A percentile compares a stretch with the other conserved stretches of the same genome.
These are phyloP conservation scores for Leucocoprinus sp. DNA, from an alignment of 768 basidiomycete species.

Conservation along the genomic window DNA sequence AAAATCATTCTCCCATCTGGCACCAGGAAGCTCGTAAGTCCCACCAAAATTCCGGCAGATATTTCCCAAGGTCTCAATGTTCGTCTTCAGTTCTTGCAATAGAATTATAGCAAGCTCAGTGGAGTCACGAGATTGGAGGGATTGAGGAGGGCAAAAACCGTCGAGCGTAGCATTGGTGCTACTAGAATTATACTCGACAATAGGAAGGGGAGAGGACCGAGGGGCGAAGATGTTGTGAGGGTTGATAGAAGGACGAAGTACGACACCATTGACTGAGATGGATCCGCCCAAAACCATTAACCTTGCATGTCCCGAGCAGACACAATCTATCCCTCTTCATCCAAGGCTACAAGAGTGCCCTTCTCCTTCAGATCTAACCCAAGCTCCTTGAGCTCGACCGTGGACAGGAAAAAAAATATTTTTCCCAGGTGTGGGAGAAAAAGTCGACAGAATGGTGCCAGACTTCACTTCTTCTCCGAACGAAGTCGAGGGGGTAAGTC, in stretches of 20 bases:
- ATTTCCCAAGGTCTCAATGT: constrained; percentile 57
- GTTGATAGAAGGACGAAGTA: constrained; percentile 30
- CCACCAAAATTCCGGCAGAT: not conserved
- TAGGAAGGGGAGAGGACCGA: constrained; percentile 67
- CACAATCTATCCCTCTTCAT: constrained; percentile 45
- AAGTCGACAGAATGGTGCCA: constrained; percentile 35
- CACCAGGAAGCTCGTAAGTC: not conserved
- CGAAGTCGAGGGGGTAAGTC: constrained; percentile 10
- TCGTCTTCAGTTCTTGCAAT: constrained; percentile 49
- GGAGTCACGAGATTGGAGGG: constrained; percentile 12
- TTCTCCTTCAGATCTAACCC: constrained; percentile 20
- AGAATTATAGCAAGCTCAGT: constrained; percentile 33
- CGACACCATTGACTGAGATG: constrained; percentile 50
- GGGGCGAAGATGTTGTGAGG: constrained; percentile 65
- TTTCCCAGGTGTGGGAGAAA: constrained; percentile 32
- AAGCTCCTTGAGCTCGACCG: constrained; percentile 22
- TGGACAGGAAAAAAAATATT: constrained; percentile 40
- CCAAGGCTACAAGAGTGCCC: constrained; percentile 36
- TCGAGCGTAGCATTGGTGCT: not conserved
- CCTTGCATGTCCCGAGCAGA: constrained; percentile 58
- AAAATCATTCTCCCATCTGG: too few relatives aligned
- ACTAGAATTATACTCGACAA: constrained; percentile 21
- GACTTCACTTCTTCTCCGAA: not conserved
- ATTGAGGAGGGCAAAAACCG: constrained; percentile 1
- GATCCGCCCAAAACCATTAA: constrained; percentile 57